Evolutionary conservation across 176 grass and related monocot genomes (phyloP).

Genomic region (Musa acuminata): DNA sequence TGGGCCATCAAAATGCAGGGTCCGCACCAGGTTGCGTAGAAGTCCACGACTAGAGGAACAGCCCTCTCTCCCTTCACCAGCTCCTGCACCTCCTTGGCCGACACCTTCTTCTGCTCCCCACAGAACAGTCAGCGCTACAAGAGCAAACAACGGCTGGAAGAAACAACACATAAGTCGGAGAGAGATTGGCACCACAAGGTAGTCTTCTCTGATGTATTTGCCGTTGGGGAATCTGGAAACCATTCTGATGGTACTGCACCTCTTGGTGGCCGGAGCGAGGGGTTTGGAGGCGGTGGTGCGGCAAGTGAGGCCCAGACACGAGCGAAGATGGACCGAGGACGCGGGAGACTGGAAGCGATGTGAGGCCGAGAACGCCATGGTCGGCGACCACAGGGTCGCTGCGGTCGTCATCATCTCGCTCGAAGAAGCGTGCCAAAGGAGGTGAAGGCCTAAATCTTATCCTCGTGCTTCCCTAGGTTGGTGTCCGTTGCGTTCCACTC

Average conservation of each 20-base stretch:
- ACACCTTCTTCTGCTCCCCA: constrained; percentile 57
- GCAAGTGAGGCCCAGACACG: not conserved
- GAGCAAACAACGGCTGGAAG: not conserved
- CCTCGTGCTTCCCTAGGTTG: too few relatives aligned
- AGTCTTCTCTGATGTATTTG: constrained; percentile 44
- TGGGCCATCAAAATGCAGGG: constrained; percentile 89
- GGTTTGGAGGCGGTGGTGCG: not conserved
- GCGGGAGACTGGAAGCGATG: not conserved
- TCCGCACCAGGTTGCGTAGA: constrained; percentile 73
- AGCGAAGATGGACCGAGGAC: not conserved
- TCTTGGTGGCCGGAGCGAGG: not conserved
- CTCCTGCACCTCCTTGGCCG: constrained; percentile 47
- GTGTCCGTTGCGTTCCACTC: too few relatives aligned
- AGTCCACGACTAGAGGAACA: constrained; percentile 57
- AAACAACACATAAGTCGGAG: not conserved
- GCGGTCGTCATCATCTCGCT: not conserved
- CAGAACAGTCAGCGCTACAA: not conserved
- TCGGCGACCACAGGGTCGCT: not conserved
- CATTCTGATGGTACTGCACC: constrained; percentile 16
- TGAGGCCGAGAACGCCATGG: not conserved
- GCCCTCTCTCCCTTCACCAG: constrained; percentile 32
- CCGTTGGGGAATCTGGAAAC: constrained; percentile 36
- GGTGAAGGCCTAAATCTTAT: too few relatives aligned
- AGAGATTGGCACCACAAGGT: constrained; percentile 33
- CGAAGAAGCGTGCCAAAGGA: too few relatives aligned